These are phyloP conservation scores for Aspergillus haitiensis DNA, from an alignment of 495 filamentous ascomycete genomes.

Conservation along the genomic window DNA sequence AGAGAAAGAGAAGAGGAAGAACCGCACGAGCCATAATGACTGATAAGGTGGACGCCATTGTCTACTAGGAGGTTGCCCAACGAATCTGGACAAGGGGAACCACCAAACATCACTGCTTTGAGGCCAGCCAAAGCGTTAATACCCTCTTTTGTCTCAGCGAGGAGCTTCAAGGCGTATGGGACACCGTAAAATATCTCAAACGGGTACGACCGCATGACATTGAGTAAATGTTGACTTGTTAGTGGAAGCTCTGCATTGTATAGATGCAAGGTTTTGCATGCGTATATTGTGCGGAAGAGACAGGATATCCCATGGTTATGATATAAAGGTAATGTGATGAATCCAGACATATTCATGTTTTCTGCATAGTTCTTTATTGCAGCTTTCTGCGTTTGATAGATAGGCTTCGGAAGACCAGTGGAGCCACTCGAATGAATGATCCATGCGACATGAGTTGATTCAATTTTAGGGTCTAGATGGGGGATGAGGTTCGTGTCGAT, in stretches of 20 bases:
- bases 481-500: conserved; percentile 24
- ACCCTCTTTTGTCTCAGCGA: conserved; percentile 51
- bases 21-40: conserved; percentile 54
- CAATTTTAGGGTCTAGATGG: conserved; percentile 22
- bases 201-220: conserved; percentile 45
- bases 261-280: conserved; percentile 46
- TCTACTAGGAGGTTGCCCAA: conserved; percentile 55
- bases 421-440: conserved; percentile 61
- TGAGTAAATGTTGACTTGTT: conserved; percentile 52
- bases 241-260: conserved; percentile 52
- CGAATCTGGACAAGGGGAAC: conserved; percentile 56
- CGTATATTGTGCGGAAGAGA: conserved; percentile 47
- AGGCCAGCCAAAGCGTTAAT: conserved; percentile 44
- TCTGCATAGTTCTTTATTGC: conserved; percentile 35
- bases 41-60: conserved; percentile 55
- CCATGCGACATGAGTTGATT: conserved; percentile 41
- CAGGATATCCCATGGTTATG: conserved; percentile 51
- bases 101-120: conserved; percentile 52
- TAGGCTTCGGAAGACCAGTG: conserved; percentile 60
- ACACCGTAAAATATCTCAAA: conserved; percentile 56
- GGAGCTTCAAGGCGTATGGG: conserved; percentile 56
- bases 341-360: conserved; percentile 36
- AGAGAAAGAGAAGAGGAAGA: background rate
- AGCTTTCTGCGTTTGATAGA: conserved; percentile 39
- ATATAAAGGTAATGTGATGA: conserved; percentile 56